Percentiles rank a stretch among this genome's conserved stretches.
Evolutionary conservation across 129 eudicot genomes (phyloP).

Genomic region (Erigeron canadensis): DNA sequence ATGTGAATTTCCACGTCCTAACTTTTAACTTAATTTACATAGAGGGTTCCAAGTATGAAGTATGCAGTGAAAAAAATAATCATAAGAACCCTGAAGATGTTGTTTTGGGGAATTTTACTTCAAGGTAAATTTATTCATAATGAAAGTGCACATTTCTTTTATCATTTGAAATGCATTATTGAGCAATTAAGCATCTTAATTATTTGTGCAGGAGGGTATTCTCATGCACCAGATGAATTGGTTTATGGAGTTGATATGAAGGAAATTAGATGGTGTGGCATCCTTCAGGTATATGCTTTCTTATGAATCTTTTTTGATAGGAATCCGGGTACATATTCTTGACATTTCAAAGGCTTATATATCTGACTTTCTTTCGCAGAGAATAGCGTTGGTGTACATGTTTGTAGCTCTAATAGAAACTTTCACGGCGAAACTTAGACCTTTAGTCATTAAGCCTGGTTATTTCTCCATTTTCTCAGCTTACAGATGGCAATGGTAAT

Average conservation of each 20-base stretch:
- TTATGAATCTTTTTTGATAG: neutral
- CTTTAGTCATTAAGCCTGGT: constrained; percentile 44
- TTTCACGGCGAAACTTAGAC: constrained; percentile 62
- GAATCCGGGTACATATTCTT: neutral
- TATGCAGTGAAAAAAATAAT: constrained; percentile 63
- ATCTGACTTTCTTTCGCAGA: constrained; percentile 34
- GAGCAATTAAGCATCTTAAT: too few species aligned
- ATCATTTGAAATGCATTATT: neutral
- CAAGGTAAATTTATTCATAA: constrained; percentile 51
- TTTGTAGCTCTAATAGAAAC: constrained; percentile 71
- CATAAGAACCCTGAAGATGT: constrained; percentile 66
- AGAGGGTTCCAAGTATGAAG: constrained; percentile 57
- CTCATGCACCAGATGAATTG: constrained; percentile 70
- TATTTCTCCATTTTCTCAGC: constrained; percentile 68
- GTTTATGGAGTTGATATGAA: constrained; percentile 76
- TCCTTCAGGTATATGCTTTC: constrained; percentile 64
- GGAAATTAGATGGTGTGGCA: constrained; percentile 77
- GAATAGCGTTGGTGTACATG: constrained; percentile 85
- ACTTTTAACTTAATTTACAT: constrained; percentile 27
- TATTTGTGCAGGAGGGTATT: constrained; percentile 65
- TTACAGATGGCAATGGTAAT: constrained; percentile 85
- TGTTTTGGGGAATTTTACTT: constrained; percentile 81
- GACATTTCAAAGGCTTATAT: neutral
- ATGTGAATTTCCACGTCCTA: neutral
- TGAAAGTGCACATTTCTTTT: neutral